A percentile compares a stretch with the other conserved stretches of the same genome.
Conservation (phyloP, 805 yeast genomes). For the Kazachstania taianensis region DNA sequence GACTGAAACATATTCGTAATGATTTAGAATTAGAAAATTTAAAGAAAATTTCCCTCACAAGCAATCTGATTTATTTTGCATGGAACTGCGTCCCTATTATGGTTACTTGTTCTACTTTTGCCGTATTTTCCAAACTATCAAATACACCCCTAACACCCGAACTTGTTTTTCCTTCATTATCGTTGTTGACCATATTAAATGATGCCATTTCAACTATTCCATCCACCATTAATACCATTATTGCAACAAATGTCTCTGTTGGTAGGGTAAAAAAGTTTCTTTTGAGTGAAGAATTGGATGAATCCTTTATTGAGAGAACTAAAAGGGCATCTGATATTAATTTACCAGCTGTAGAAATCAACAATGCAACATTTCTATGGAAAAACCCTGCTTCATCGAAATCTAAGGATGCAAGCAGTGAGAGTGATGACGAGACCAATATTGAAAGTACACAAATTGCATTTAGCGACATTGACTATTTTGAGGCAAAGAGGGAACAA, state of each 20-base stretch:
- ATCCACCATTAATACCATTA: constrained; percentile 41
- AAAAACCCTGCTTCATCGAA: constrained; percentile 17
- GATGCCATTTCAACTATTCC: constrained; percentile 55
- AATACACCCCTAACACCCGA: constrained; percentile 51
- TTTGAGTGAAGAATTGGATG: constrained; percentile 36
- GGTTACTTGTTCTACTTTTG: constrained; percentile 53
- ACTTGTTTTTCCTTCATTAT: constrained; percentile 57
- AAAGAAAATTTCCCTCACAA: constrained; percentile 38
- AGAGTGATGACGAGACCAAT: constrained; percentile 34
- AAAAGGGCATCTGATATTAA: constrained; percentile 14
- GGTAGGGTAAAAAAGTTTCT: constrained; percentile 44
- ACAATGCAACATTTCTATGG: constrained; percentile 50
- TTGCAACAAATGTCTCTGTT: constrained; percentile 52
- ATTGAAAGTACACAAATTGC: constrained; percentile 40
- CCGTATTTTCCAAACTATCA: constrained; percentile 39
- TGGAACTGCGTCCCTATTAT: constrained; percentile 59
- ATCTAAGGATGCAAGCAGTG: constrained; percentile 7
- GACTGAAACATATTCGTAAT: constrained; percentile 45
- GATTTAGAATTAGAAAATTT: constrained; percentile 45
- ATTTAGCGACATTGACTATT: constrained; percentile 36
- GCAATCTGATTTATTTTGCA: constrained; percentile 41
- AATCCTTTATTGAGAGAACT: constrained; percentile 24
- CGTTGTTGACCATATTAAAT: constrained; percentile 48
- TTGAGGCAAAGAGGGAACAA: constrained; percentile 42
- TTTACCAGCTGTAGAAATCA: constrained; percentile 32